A percentile compares a stretch with the other conserved stretches of the same genome.
Conservation (phyloP, 2,329 filamentous ascomycete genomes). For the Penicillium rolfsii region DNA sequence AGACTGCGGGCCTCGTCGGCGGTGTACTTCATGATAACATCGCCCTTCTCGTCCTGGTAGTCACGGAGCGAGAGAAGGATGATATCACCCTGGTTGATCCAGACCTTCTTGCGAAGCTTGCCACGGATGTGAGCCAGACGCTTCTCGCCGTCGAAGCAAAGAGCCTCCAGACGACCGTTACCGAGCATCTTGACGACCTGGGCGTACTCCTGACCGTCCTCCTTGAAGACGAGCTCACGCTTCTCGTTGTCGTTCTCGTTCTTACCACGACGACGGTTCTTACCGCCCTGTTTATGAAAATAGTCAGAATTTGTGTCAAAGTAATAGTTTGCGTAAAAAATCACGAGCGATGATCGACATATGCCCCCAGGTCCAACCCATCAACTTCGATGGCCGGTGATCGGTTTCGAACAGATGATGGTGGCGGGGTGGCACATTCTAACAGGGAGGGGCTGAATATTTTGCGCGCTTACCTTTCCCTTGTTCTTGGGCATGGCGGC, state of each 20-base stretch:
- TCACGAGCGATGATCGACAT: neutral
- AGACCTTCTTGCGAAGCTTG: slow-evolving; percentile 99
- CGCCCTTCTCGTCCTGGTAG: slow-evolving; percentile 92
- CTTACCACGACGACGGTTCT: slow-evolving; percentile 98
- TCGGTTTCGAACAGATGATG: slow-evolving; percentile 8
- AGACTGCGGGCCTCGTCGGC: slow-evolving; percentile 93
- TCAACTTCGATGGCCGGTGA: slow-evolving; percentile 8
- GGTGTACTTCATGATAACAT: slow-evolving; percentile 93
- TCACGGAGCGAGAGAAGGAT: slow-evolving; percentile 85
- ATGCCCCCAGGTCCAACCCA: neutral
- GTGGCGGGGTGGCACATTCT: slow-evolving; percentile 30
- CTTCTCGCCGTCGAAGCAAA: slow-evolving; percentile 94
- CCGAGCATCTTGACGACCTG: slow-evolving; percentile 95
- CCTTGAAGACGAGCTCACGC: slow-evolving; percentile 97
- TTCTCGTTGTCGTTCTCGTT: slow-evolving; percentile 99
- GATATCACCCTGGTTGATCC: slow-evolving; percentile 98
- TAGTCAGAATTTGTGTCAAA: slow-evolving; percentile 33
- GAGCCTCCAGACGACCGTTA: slow-evolving; percentile 88
- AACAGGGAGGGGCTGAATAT: slow-evolving; percentile 32
- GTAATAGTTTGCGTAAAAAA: neutral
- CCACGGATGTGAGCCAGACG: slow-evolving; percentile 84
- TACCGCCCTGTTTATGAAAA: slow-evolving; percentile 74
- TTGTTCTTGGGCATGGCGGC: slow-evolving; percentile 95
- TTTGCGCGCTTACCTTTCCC: slow-evolving; percentile 76
- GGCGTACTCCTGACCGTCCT: slow-evolving; percentile 91